These are phyloP conservation scores for Trichosporon ovoides DNA, from an alignment of 1,284 basidiomycete genomes.

Conservation along the genomic window DNA sequence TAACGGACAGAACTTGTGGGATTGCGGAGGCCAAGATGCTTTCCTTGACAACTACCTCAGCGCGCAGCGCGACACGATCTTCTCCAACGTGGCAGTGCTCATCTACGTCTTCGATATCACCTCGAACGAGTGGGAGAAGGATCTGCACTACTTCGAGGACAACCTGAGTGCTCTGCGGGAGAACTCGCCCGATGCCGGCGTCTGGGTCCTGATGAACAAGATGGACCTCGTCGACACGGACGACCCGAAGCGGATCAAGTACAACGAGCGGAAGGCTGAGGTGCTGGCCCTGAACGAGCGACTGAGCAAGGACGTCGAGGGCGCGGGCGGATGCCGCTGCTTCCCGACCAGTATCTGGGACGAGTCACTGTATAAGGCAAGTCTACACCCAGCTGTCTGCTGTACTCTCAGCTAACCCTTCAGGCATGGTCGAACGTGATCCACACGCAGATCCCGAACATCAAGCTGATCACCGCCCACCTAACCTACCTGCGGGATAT, in stretches of 20 bases:
- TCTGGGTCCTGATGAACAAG: constrained; percentile 94
- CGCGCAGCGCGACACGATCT: constrained; percentile 83
- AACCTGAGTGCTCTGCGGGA: constrained; percentile 73
- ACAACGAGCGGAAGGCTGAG: constrained; percentile 65
- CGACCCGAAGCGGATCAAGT: constrained; percentile 56
- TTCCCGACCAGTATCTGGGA: constrained; percentile 97
- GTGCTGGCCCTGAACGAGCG: constrained; percentile 60
- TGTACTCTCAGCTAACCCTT: too few relatives aligned
- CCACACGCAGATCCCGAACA: constrained; percentile 92
- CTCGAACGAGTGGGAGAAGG: constrained; percentile 58
- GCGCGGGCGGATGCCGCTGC: constrained; percentile 32
- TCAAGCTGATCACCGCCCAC: constrained; percentile 77
- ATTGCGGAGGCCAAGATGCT: constrained; percentile 95
- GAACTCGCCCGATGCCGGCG: constrained; percentile 61
- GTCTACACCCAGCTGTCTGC: constrained; percentile 22
- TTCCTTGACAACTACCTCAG: constrained; percentile 96
- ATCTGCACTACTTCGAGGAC: constrained; percentile 80
- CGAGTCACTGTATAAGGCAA: constrained; percentile 89
- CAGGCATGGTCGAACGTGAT: constrained; percentile 98
- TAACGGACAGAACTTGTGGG: constrained; percentile 71
- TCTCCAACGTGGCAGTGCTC: constrained; percentile 89
- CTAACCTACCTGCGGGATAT: constrained; percentile 77
- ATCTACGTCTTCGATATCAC: constrained; percentile 98
- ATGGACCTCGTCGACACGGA: constrained; percentile 69
- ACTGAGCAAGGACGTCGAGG: constrained; percentile 36